These are phyloP conservation scores for Penicillium capsulatum DNA, from an alignment of 2,329 filamentous ascomycete genomes.

Conservation along the genomic window DNA sequence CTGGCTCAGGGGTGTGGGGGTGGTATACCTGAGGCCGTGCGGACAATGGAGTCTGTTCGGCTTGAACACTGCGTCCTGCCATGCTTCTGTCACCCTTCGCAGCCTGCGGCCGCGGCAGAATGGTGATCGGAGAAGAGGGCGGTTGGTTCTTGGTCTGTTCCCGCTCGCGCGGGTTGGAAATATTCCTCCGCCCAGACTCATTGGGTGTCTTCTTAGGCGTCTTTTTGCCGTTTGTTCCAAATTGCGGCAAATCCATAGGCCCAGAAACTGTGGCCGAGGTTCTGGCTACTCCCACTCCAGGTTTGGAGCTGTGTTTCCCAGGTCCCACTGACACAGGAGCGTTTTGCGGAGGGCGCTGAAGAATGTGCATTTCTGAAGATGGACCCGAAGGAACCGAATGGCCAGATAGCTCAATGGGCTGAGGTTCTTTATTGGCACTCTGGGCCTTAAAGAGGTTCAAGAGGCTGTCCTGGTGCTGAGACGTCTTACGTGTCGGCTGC, in stretches of 20 bases:
- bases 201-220: slow-evolving; percentile 23
- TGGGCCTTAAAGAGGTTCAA: slow-evolving; percentile 33
- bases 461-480: slow-evolving; percentile 39
- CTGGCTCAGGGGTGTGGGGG: slow-evolving; percentile 29
- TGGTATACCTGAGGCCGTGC: slow-evolving; percentile 16
- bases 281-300: slow-evolving; percentile 9
- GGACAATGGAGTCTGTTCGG: slow-evolving; percentile 13
- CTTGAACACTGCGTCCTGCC: slow-evolving; percentile 11
- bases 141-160: slow-evolving; percentile 13
- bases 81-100: slow-evolving; percentile 27
- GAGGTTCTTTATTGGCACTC: slow-evolving; percentile 9
- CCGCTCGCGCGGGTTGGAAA: slow-evolving; percentile 21
- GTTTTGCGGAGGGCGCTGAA: slow-evolving; percentile 28
- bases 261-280: slow-evolving; percentile 41
- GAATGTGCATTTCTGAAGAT: slow-evolving; percentile 27
- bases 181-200: slow-evolving; percentile 21
- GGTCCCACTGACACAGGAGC: slow-evolving; percentile 11
- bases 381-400: slow-evolving; percentile 8
- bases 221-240: slow-evolving; percentile 32
- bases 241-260: slow-evolving; percentile 39
- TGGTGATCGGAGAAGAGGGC: slow-evolving; percentile 35
- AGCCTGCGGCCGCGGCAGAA: slow-evolving; percentile 34
- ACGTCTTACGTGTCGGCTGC: slow-evolving; percentile 21
- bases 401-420: slow-evolving; percentile 16
- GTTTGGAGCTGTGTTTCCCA: slow-evolving; percentile 13